A percentile compares a stretch with the other conserved stretches of the same genome.
Conservation (phyloP, 2,329 filamentous ascomycete genomes). For the Claviceps quebecensis region DNA sequence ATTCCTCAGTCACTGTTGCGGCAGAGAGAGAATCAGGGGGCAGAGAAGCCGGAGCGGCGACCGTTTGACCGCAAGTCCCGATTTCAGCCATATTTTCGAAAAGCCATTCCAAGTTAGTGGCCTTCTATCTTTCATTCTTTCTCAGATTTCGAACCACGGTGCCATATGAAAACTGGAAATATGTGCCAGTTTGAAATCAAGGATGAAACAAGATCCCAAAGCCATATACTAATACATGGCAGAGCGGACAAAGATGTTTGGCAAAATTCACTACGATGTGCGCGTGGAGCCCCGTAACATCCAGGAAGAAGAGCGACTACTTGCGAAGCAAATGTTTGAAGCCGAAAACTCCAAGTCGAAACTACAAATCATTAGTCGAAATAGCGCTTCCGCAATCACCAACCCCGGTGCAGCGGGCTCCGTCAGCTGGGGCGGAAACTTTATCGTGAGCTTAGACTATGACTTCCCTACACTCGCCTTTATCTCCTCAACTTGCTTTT, state of each 20-base stretch:
- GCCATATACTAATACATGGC: constrained; percentile 1
- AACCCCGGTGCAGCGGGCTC: constrained; percentile 36
- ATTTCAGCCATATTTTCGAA: constrained; percentile 49
- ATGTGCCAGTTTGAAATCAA: too few species aligned
- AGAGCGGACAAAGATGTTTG: constrained; percentile 69
- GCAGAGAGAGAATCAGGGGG: constrained; percentile 16
- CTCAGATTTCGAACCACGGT: too few species aligned
- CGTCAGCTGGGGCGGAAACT: constrained; percentile 27
- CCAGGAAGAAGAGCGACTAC: constrained; percentile 50
- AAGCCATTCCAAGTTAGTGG: constrained; percentile 59
- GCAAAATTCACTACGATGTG: constrained; percentile 61
- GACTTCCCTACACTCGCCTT: background rate
- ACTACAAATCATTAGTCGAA: constrained; percentile 35
- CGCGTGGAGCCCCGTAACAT: constrained; percentile 61
- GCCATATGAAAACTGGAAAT: too few species aligned
- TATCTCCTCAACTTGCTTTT: background rate
- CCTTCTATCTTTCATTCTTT: too few species aligned
- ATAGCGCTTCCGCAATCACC: constrained; percentile 37
- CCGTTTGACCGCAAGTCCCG: constrained; percentile 30
- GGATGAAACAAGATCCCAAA: too few species aligned
- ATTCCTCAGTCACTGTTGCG: constrained; percentile 44
- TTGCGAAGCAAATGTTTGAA: constrained; percentile 41
- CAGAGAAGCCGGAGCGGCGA: constrained; percentile 22
- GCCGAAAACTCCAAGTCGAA: constrained; percentile 36
- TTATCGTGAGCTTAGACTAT: constrained; percentile 37